phyloP scores from a whole-genome alignment of 2,329 filamentous ascomycete genomes.

The Aspergillus sergii region DNA sequence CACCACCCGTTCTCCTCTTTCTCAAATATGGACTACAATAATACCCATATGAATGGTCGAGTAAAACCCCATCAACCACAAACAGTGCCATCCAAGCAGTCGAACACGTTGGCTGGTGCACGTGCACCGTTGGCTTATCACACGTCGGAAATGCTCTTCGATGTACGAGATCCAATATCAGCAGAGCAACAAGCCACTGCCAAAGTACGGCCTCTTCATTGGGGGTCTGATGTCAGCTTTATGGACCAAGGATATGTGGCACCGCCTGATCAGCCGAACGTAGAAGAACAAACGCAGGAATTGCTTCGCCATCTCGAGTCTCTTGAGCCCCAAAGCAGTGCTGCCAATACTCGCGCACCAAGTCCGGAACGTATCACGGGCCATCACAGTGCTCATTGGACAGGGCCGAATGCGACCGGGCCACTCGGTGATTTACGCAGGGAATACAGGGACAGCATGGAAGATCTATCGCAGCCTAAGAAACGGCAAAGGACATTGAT shows the following conservation, averaged over 20 bases:
- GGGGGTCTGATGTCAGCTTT: slow-evolving; percentile 71
- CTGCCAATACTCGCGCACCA: slow-evolving; percentile 60
- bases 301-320: slow-evolving; percentile 61
- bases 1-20: slow-evolving; percentile 33
- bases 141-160: slow-evolving; percentile 42
- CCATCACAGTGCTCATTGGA: slow-evolving; percentile 18
- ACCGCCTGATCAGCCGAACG: slow-evolving; percentile 58
- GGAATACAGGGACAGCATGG: slow-evolving; percentile 21
- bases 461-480: slow-evolving; percentile 31
- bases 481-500: slow-evolving; percentile 34
- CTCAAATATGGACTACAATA: slow-evolving; percentile 23
- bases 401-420: slow-evolving; percentile 12
- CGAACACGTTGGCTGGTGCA: slow-evolving; percentile 19
- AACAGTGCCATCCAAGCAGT: slow-evolving; percentile 16
- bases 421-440: slow-evolving; percentile 15
- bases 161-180: slow-evolving; percentile 36
- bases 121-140: slow-evolving; percentile 37
- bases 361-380: slow-evolving; percentile 51
- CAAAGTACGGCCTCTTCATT: slow-evolving; percentile 55
- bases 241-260: slow-evolving; percentile 62
- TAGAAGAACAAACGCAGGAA: slow-evolving; percentile 58
- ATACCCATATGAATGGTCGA: slow-evolving; percentile 19
- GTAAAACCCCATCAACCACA: slow-evolving; percentile 22
- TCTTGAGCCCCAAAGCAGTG: slow-evolving; percentile 60
- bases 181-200: slow-evolving; percentile 41